These are phyloP conservation scores for Boletus edulis DNA, from an alignment of 768 basidiomycete genomes.

Conservation along the genomic window DNA sequence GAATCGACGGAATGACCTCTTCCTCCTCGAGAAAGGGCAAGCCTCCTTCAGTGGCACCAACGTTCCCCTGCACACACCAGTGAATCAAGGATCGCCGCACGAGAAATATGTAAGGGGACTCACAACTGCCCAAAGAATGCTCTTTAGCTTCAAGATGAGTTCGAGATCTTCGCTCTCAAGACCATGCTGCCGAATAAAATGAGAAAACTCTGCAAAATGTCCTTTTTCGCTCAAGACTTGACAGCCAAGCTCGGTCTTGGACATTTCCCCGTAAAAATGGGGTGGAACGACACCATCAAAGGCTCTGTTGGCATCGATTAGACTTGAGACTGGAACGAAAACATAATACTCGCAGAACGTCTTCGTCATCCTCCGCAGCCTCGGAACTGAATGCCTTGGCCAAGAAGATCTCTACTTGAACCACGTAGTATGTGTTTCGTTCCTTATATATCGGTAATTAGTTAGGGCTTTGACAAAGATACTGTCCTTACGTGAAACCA, in stretches of 20 bases:
- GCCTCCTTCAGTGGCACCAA: conserved; percentile 87
- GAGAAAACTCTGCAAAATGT: conserved; percentile 87
- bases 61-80: conserved; percentile 68
- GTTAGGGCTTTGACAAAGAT: background rate
- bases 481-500: conserved; percentile 82
- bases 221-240: conserved; percentile 87
- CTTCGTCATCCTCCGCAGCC: conserved; percentile 63
- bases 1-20: conserved; percentile 85
- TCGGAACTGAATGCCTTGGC: conserved; percentile 67
- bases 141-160: conserved; percentile 87
- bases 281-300: conserved; percentile 88
- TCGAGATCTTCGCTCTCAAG: conserved; percentile 81
- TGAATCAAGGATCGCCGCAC: background rate
- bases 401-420: conserved; percentile 91
- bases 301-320: conserved; percentile 38
- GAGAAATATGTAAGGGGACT: conserved; percentile 30
- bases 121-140: conserved; percentile 95
- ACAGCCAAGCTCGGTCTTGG: conserved; percentile 94
- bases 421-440: conserved; percentile 89
- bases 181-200: conserved; percentile 85
- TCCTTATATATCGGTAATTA: conserved; percentile 52
- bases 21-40: conserved; percentile 95
- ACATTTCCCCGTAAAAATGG: conserved; percentile 98
- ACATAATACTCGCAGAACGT: conserved; percentile 44
- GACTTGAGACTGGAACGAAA: background rate